Percentiles rank a stretch among this genome's conserved stretches.
Conservation (phyloP, 306 rosid species). For the Pyrus pyrifolia region DNA sequence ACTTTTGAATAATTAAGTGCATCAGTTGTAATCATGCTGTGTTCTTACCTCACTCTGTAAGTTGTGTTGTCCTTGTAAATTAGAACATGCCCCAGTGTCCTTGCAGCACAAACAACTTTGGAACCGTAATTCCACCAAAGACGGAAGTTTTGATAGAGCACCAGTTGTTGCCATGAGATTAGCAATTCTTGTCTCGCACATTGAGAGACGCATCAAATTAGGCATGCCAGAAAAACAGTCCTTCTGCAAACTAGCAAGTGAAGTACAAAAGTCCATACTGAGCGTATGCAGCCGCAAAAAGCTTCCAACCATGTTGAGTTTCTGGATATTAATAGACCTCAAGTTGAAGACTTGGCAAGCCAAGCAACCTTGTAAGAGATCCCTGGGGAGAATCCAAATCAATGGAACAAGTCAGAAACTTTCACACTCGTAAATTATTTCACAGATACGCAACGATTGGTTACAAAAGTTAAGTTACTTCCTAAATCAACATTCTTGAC, state of each 20-base stretch:
- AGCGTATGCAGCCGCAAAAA: slow-evolving; percentile 59
- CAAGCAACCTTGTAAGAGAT: slow-evolving; percentile 54
- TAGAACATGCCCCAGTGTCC: slow-evolving; percentile 45
- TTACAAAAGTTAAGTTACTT: background rate
- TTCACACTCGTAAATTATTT: background rate
- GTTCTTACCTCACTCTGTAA: slow-evolving; percentile 44
- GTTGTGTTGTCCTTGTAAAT: slow-evolving; percentile 29
- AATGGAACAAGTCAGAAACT: slow-evolving; percentile 2
- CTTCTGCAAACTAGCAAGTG: slow-evolving; percentile 47
- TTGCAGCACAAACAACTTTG: slow-evolving; percentile 59
- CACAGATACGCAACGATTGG: background rate
- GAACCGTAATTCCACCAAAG: slow-evolving; percentile 63
- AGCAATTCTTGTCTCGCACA: slow-evolving; percentile 67
- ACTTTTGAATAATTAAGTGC: background rate
- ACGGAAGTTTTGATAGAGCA: slow-evolving; percentile 57
- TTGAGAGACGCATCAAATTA: slow-evolving; percentile 47
- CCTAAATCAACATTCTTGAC: background rate
- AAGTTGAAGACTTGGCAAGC: slow-evolving; percentile 62
- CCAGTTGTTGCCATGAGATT: slow-evolving; percentile 69
- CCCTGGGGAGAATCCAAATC: slow-evolving; percentile 40
- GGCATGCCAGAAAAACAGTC: slow-evolving; percentile 75
- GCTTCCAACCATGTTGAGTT: slow-evolving; percentile 53
- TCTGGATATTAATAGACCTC: slow-evolving; percentile 53
- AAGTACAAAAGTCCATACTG: slow-evolving; percentile 60
- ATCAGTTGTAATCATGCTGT: background rate